Evolutionary conservation across 1,139 yeast species (phyloP), one percentile per base, ranked within the genome.

Genomic region (Geotrichum klebahnii): DNA sequence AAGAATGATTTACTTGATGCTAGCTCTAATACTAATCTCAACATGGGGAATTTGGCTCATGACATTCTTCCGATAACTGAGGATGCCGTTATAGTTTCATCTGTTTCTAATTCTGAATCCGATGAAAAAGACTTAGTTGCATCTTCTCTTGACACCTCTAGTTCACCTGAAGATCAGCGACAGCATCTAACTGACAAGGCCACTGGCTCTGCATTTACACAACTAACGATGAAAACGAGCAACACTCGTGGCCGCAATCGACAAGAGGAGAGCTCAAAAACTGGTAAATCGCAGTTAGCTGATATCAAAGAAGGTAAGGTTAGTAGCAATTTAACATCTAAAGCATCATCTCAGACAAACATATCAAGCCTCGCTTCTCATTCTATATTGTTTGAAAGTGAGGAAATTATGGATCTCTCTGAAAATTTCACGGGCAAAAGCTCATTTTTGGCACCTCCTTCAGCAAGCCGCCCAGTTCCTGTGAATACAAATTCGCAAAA

Each of bases 121-220:
- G 43, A 34, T 10, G 41, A 41, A 19, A 16, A 20, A 12, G 46
- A 46, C n/a, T 29, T 40, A 14, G 24, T 38, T 39, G 39, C 40
- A 1, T 46, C 50, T 14, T 46, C 50, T n/a, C 40, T 33, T 28
- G 50, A 40, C 6, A 34, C 48, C 10, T 39, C 44, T 2, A 38
- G 38, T 20, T 38, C 48, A 12, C 33, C 44, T 1, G 51, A 47
- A 9, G 46, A 34, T 10, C 12, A 40, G 5, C 14, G 28, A 10
- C 34, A 35, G 22, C n/a, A 14, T 16, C 20, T 12, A 8, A n/a
- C 48, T 5, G 20, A 14, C 19, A 8, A 33, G 16, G 37, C 3
- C n/a, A 19, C 43, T n/a, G 43, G 29, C 5, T n/a, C 48, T 4
- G 32, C 19, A 12, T 35, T 37, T 10, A 35, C 48, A 10, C 46